These are phyloP conservation scores for Colletotrichum horii DNA, from an alignment of 2,329 filamentous ascomycete genomes.

Conservation along the genomic window DNA sequence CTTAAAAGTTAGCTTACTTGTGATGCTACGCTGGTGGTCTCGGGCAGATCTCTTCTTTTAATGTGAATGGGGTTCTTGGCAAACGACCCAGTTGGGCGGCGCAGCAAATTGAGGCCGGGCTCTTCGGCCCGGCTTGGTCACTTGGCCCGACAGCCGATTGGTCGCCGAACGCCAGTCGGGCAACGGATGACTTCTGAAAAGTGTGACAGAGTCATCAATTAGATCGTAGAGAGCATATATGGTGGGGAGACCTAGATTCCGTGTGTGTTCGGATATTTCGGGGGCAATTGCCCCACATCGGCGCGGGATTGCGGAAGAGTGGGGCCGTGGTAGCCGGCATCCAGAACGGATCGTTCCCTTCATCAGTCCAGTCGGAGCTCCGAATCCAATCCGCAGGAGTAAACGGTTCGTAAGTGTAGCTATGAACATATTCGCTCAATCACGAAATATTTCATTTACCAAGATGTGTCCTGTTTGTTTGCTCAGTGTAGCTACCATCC, in stretches of 20 bases:
- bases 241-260: background rate
- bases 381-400: background rate
- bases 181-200: background rate
- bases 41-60: background rate
- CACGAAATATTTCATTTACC: fast-evolving
- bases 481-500: background rate
- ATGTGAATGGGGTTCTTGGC: background rate
- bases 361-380: background rate
- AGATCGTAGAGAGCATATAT: background rate
- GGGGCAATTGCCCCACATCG: background rate
- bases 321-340: background rate
- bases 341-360: background rate
- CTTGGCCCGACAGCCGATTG: background rate
- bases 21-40: background rate
- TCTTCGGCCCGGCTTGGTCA: background rate
- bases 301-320: fast-evolving
- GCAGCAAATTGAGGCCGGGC: background rate
- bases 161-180: background rate
- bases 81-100: background rate
- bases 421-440: background rate
- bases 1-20: background rate
- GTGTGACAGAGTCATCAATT: background rate
- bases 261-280: background rate
- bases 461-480: background rate
- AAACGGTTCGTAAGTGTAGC: background rate